Percentiles rank a stretch among this genome's conserved stretches.
Conservation (phyloP, 148 eudicot genomes). For the Amaranthus cruentus region DNA sequence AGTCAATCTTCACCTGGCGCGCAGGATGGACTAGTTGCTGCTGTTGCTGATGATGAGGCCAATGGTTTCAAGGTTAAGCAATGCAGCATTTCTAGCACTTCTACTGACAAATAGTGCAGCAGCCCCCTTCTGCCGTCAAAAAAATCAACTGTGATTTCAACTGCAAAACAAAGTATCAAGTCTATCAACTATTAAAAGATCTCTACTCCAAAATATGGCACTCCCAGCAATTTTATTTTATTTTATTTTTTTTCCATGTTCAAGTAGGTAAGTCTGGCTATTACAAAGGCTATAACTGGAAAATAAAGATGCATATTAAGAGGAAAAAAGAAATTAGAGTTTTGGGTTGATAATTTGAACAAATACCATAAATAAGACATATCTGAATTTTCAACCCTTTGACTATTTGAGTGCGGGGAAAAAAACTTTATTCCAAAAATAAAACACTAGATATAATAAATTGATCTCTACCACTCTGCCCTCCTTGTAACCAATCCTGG, state of each 20-base stretch:
- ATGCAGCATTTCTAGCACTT: slow-evolving; percentile 26
- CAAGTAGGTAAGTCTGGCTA: background rate
- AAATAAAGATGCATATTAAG: too few relatives aligned
- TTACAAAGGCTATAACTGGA: too few relatives aligned
- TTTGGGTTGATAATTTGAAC: too few relatives aligned
- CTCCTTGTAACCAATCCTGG: too few relatives aligned
- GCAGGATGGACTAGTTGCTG: slow-evolving; percentile 14
- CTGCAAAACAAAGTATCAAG: slow-evolving; percentile 22
- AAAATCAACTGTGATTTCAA: background rate
- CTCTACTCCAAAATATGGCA: background rate
- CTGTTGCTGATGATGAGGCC: slow-evolving; percentile 24
- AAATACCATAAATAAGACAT: too few relatives aligned
- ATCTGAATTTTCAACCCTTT: too few relatives aligned
- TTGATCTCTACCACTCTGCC: too few relatives aligned
- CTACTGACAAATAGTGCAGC: slow-evolving; percentile 7
- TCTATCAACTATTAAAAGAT: background rate
- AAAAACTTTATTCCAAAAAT: too few relatives aligned
- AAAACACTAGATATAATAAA: too few relatives aligned
- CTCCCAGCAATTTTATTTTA: background rate
- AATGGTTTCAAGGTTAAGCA: slow-evolving; percentile 28
- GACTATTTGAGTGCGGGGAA: too few relatives aligned
- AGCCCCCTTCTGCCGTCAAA: slow-evolving; percentile 20
- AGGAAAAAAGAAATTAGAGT: too few relatives aligned
- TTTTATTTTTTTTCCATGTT: background rate
- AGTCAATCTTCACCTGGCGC: slow-evolving; percentile 20